These are phyloP conservation scores for Populus tomentosa DNA, from an alignment of 441 rosid species.

Conservation along the genomic window DNA sequence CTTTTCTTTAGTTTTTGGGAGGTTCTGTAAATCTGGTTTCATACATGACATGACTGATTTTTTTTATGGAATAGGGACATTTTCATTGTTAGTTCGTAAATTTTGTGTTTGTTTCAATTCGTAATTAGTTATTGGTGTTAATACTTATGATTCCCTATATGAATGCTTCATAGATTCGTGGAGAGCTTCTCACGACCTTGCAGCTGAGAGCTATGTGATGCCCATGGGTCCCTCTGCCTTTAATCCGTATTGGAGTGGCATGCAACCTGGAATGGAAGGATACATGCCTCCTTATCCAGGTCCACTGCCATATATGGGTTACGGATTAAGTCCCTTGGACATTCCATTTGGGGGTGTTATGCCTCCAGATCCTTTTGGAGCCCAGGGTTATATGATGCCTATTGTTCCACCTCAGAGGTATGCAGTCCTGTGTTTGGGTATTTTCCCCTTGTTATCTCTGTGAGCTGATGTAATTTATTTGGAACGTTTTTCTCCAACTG, in stretches of 20 bases:
- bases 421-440: neutral
- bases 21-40: neutral
- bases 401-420: slow-evolving; percentile 63
- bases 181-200: slow-evolving; percentile 71
- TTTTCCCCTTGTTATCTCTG: neutral
- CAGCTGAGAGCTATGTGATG: slow-evolving; percentile 89
- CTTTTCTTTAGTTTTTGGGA: neutral
- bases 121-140: slow-evolving; percentile 4
- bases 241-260: slow-evolving; percentile 79
- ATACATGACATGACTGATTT: neutral
- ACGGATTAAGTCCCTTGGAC: slow-evolving; percentile 64
- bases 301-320: slow-evolving; percentile 77
- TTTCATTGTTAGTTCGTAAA: neutral
- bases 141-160: neutral
- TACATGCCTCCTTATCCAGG: slow-evolving; percentile 61
- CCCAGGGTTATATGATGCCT: slow-evolving; percentile 64
- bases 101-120: slow-evolving; percentile 4
- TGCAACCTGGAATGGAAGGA: slow-evolving; percentile 87
- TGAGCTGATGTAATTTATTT: neutral
- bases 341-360: slow-evolving; percentile 58
- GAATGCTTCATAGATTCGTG: slow-evolving; percentile 59
- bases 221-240: slow-evolving; percentile 65
- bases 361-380: slow-evolving; percentile 62
- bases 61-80: neutral
- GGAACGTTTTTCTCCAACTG: neutral